Evolutionary conservation across 495 filamentous ascomycete genomes (phyloP).

Genomic region (Neurospora tetrasperma): DNA sequence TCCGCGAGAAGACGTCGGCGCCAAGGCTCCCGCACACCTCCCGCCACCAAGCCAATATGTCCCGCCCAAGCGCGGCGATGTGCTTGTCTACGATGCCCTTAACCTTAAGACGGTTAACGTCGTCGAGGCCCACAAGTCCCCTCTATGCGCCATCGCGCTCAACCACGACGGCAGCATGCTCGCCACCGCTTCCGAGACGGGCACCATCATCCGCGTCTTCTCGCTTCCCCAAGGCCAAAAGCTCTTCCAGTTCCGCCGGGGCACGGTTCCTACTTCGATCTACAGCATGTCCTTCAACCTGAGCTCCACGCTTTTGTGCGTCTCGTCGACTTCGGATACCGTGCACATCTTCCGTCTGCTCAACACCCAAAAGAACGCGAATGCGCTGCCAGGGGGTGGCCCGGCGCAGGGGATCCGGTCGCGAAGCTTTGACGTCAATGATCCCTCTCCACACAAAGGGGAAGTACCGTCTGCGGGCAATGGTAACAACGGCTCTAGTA

Average conservation of each 20-base stretch:
- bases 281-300: slow-evolving; percentile 99
- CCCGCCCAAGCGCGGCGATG: slow-evolving; percentile 79
- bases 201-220: slow-evolving; percentile 94
- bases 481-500: slow-evolving; percentile 19
- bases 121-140: slow-evolving; percentile 87
- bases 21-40: slow-evolving; percentile 66
- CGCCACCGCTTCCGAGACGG: slow-evolving; percentile 92
- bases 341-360: slow-evolving; percentile 88
- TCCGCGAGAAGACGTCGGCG: slow-evolving; percentile 44
- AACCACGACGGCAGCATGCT: slow-evolving; percentile 90
- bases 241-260: slow-evolving; percentile 87
- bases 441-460: slow-evolving; percentile 31
- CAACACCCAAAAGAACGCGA: slow-evolving; percentile 9
- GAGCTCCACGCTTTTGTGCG: slow-evolving; percentile 82
- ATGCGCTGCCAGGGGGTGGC: not conserved
- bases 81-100: slow-evolving; percentile 80
- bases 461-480: slow-evolving; percentile 26
- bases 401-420: slow-evolving; percentile 24
- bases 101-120: slow-evolving; percentile 88
- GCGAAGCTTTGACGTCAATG: slow-evolving; percentile 36
- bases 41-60: slow-evolving; percentile 67
- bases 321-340: slow-evolving; percentile 92
- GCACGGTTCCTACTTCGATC: slow-evolving; percentile 86
- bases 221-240: slow-evolving; percentile 81
- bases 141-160: slow-evolving; percentile 76